phyloP scores from a whole-genome alignment of 371 early-diverging fungal genomes.

The Mucor racemosus region DNA sequence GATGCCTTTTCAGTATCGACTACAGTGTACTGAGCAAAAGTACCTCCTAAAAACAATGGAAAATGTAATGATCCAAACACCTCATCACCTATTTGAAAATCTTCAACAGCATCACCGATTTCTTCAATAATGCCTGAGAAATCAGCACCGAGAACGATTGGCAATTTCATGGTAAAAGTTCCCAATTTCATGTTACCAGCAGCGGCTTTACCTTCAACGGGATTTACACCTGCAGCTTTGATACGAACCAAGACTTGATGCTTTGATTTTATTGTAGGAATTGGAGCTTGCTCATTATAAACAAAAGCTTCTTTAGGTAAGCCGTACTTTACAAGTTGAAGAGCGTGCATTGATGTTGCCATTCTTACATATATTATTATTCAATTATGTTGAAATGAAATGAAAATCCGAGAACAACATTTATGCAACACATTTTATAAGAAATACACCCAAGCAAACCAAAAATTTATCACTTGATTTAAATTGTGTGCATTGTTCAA shows the following conservation, averaged over 20 bases:
- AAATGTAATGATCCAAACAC: conserved; percentile 51
- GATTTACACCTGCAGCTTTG: conserved; percentile 65
- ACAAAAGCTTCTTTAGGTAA: conserved; percentile 32
- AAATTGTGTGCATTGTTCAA: background rate
- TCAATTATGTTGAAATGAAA: background rate
- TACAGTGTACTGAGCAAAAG: conserved; percentile 54
- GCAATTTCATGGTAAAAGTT: background rate
- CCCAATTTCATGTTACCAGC: conserved; percentile 27
- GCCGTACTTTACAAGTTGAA: conserved; percentile 42
- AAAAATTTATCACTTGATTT: background rate
- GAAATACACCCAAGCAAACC: too few relatives aligned
- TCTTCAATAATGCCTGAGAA: conserved; percentile 49
- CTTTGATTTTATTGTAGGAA: conserved; percentile 33
- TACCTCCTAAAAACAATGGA: conserved; percentile 34
- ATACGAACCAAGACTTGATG: conserved; percentile 59
- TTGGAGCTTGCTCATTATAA: conserved; percentile 27
- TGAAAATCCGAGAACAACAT: background rate
- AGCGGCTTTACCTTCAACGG: conserved; percentile 60
- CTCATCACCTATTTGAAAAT: conserved; percentile 52
- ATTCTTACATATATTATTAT: background rate
- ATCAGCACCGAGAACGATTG: conserved; percentile 52
- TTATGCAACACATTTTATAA: background rate
- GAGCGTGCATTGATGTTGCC: conserved; percentile 34
- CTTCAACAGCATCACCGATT: conserved; percentile 41
- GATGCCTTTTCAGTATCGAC: conserved; percentile 24